phyloP scores from a whole-genome alignment of 345 rosid genomes.

The Boechera stricta region DNA sequence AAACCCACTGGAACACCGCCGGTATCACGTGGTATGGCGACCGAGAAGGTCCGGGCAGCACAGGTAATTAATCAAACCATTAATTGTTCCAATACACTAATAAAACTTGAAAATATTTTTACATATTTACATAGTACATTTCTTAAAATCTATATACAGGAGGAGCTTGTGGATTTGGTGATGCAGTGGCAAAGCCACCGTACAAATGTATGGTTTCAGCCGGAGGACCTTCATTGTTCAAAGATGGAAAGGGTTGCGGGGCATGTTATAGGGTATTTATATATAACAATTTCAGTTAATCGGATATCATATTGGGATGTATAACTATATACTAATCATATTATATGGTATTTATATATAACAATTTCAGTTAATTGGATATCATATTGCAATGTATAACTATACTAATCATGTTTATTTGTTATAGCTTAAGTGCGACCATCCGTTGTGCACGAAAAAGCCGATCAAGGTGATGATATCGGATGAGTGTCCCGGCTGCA shows the following conservation, averaged over 20 bases:
- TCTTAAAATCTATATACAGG: constrained; percentile 44
- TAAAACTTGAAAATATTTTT: background rate
- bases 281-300: background rate
- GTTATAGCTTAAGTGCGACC: constrained; percentile 33
- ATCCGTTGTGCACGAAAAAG: constrained; percentile 67
- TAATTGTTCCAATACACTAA: background rate
- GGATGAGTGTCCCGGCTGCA: constrained; percentile 72
- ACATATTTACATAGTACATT: background rate
- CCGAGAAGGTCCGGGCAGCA: constrained; percentile 59
- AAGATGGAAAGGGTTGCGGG: constrained; percentile 74
- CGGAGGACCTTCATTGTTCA: constrained; percentile 64
- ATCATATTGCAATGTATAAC: background rate
- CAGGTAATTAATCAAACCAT: constrained; percentile 48
- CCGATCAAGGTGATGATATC: constrained; percentile 69
- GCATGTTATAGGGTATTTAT: constrained; percentile 66
- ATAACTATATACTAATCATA: constrained; percentile 39
- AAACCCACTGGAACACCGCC: constrained; percentile 40
- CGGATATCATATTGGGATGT: background rate
- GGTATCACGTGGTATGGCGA: constrained; percentile 74
- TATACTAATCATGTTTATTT: constrained; percentile 12
- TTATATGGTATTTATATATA: constrained; percentile 55
- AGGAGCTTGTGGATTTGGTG: constrained; percentile 72
- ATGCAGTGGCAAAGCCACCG: constrained; percentile 52
- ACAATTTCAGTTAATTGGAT: background rate
- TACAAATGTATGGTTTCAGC: constrained; percentile 63